Evolutionary conservation across 371 early-diverging fungal species (phyloP), one percentile per base, ranked within the genome.

Genomic region (Capillidium rhysosporum): DNA sequence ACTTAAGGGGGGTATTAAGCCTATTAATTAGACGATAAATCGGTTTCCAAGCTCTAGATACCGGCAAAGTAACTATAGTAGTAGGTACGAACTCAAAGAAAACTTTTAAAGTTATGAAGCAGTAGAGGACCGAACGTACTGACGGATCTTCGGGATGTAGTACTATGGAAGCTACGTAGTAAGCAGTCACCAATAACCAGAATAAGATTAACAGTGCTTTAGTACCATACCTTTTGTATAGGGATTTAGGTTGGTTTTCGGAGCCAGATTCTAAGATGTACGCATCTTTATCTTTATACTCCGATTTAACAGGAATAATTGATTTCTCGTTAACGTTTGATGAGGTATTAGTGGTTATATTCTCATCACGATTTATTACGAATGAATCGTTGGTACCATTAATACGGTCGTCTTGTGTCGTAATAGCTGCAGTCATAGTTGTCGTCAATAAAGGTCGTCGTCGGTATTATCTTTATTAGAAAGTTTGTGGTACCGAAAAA

Each of bases 31-130:
- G 9, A 10, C 44, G 55, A 29, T 62, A 57, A 26, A 62, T 63
- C 2, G 60, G 39, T 25, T 58, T 57, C 61, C 63, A 68, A 16
- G 47, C 62, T 12, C 29, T 16, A 30, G 63, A 55, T 10, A 77
- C 47, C 0, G 75, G 77, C 8, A 56, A 41, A 52, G 73, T 59
- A 39, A 75, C 49, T 12, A 67, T 47, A 29, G 64, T 62, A 2
- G 65, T 63, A 54, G 71, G 67, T 23, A 76, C 63, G 52, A 75
- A 70, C 26, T 65, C 67, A 52, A 78, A 69, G 9, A 78, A 47
- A 57, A 79, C 52, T 56, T 76, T 71, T 57, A 69, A 62, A 14
- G 79, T 57, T 46, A 80, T 61, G 57, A 80, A 73, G 34, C 62
- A 70, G 57, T 79, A 84, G 34, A 76, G 56, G 38, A 72, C 59